Conservation (phyloP, 169 alveolate genomes). For the Plasmodium inui region DNA sequence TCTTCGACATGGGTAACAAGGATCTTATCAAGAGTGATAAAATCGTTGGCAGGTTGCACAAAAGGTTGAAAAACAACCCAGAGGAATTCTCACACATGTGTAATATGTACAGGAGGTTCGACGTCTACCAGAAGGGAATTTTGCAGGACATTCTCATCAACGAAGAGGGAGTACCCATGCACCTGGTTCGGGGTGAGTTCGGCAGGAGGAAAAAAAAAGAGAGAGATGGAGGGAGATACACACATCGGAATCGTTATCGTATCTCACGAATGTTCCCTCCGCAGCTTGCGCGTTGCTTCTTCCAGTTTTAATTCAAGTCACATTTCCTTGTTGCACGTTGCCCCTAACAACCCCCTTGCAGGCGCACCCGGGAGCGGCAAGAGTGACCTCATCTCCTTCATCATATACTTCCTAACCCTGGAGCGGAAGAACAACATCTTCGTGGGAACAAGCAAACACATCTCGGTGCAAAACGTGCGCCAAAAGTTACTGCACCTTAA, state of each 20-base stretch:
- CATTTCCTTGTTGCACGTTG: background rate
- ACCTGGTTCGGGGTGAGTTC: slow-evolving; percentile 45
- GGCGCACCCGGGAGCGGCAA: slow-evolving; percentile 75
- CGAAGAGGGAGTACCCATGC: slow-evolving; percentile 17
- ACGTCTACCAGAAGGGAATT: slow-evolving; percentile 38
- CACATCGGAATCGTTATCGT: background rate
- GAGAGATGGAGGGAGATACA: background rate
- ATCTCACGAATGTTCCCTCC: background rate
- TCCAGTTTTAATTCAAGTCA: background rate
- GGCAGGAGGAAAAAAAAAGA: background rate
- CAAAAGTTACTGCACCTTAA: slow-evolving; percentile 25
- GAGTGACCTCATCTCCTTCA: slow-evolving; percentile 47
- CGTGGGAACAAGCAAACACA: slow-evolving; percentile 61
- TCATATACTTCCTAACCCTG: slow-evolving; percentile 26
- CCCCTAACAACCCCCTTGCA: background rate
- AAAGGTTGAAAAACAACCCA: slow-evolving; percentile 11
- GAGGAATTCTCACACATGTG: slow-evolving; percentile 42
- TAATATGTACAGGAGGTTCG: slow-evolving; percentile 40
- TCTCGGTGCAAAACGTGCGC: slow-evolving; percentile 52
- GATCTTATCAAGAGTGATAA: slow-evolving; percentile 45
- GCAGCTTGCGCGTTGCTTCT: background rate
- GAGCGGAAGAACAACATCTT: slow-evolving; percentile 49
- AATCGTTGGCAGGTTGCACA: slow-evolving; percentile 26
- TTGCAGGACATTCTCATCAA: slow-evolving; percentile 36
- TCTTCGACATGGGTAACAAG: background rate